Evolutionary conservation across 306 rosid species (phyloP), one percentile per base, ranked within the genome.

Genomic region (Fragaria vesca): DNA sequence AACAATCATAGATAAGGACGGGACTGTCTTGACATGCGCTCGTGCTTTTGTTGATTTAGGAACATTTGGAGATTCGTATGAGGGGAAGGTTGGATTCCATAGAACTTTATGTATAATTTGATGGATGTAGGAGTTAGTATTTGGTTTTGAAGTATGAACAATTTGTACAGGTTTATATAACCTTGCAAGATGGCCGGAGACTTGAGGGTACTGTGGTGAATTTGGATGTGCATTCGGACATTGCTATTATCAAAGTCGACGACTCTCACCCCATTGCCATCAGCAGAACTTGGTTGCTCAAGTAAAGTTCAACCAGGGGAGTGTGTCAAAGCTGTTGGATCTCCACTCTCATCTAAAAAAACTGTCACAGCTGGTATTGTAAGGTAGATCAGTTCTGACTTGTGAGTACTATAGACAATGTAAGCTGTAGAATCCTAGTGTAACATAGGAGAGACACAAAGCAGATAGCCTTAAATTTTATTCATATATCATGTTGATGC

Each of bases 301-400:
- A 82, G 89, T 43, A 86, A 67, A 85, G 92, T 94, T 71, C 96
- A 86, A 57, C 97, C 98, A n/a, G 98, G 98, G 75, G 97, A 94
- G 66, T 92, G 97, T 92, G 97, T 92, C 16, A 38, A 89, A 79
- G 90, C 97, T 40, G 38, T 94, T 81, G 98, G 97, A 30, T 90
- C 93, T 80, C 97, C 98, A 15, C 93, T 74, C 70, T 87, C 97
- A 30, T 92, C 90, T 81, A 91, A 90, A 86, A 92, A 88, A 79
- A 90, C 97, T 12, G 89, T 94, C 77, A 94, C 98, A 57, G 93
- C 95, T 81, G 98, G 98, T 80, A 94, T 94, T 47, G 88, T 94
- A 67, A 90, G 97, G 97, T 92, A 52, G 46, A 7, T 26, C 70
- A 55, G 8, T 40, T 71, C 17, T 30, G 21, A 75, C 13, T 28